Percentiles rank a stretch among this genome's conserved stretches.
Conservation (phyloP, 495 filamentous ascomycete species). For the Lasiosphaeris hirsuta region DNA sequence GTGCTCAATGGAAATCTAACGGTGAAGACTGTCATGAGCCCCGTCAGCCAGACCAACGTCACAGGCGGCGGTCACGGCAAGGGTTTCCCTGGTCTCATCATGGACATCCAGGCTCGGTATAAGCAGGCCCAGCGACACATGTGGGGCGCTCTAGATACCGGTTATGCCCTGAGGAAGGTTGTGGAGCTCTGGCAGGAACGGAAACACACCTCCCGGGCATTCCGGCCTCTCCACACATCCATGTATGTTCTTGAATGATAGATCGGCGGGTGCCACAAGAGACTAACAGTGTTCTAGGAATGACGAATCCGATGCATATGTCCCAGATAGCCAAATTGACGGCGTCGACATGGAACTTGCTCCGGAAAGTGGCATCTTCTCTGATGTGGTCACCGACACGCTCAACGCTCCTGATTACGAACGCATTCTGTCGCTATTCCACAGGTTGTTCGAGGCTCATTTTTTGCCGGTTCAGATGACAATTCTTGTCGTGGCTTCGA, state of each 20-base stretch:
- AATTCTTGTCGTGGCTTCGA: conserved; percentile 57
- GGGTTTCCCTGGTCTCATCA: conserved; percentile 46
- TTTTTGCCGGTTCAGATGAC: conserved; percentile 63
- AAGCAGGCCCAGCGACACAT: conserved; percentile 66
- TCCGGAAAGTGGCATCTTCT: conserved; percentile 46
- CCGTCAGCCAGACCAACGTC: conserved; percentile 67
- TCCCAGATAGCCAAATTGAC: conserved; percentile 43
- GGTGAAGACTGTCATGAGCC: conserved; percentile 51
- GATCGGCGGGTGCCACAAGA: neutral
- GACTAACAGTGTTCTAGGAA: conserved; percentile 22
- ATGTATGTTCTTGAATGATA: conserved; percentile 28
- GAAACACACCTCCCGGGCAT: conserved; percentile 47
- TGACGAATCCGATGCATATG: conserved; percentile 43
- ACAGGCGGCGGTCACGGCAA: conserved; percentile 49
- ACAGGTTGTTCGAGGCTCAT: conserved; percentile 66
- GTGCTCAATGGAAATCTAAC: conserved; percentile 61
- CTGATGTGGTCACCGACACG: conserved; percentile 44
- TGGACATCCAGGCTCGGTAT: conserved; percentile 57
- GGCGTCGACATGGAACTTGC: conserved; percentile 34
- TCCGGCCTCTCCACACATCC: conserved; percentile 48
- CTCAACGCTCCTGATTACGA: conserved; percentile 43
- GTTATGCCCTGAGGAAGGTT: conserved; percentile 53
- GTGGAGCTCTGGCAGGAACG: conserved; percentile 48
- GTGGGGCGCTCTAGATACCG: conserved; percentile 68
- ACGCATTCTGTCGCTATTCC: conserved; percentile 48